phyloP scores from a whole-genome alignment of 805 yeast species.

The Monosporozyma siamensis region DNA sequence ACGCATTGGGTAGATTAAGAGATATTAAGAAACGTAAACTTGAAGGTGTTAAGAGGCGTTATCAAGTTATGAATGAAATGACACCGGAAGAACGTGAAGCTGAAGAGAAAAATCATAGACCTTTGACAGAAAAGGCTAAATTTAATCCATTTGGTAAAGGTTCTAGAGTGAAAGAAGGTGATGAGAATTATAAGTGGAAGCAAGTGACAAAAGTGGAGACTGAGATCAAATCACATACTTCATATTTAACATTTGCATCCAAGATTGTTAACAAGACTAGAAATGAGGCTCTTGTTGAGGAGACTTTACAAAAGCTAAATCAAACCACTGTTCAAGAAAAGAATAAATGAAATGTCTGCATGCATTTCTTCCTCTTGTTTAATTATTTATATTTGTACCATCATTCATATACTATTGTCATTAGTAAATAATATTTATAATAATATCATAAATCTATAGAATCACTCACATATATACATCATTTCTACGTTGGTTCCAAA shows the following conservation, averaged over 20 bases:
- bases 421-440: too few relatives aligned
- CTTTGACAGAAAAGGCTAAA: slow-evolving; percentile 37
- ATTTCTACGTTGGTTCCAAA: slow-evolving; percentile 64
- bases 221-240: slow-evolving; percentile 88
- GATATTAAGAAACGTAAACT: slow-evolving; percentile 68
- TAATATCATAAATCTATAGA: too few relatives aligned
- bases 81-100: slow-evolving; percentile 20
- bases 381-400: neutral
- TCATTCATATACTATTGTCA: too few relatives aligned
- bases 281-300: slow-evolving; percentile 10
- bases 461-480: slow-evolving; percentile 3
- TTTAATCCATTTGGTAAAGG: slow-evolving; percentile 95
- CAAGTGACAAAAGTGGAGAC: slow-evolving; percentile 75
- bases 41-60: slow-evolving; percentile 53
- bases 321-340: neutral
- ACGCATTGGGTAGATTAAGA: slow-evolving; percentile 67
- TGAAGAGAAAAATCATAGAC: slow-evolving; percentile 12
- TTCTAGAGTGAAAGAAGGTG: slow-evolving; percentile 78
- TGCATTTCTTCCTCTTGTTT: neutral
- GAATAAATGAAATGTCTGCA: neutral
- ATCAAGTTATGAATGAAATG: slow-evolving; percentile 22
- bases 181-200: slow-evolving; percentile 66
- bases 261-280: slow-evolving; percentile 27
- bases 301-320: neutral
- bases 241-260: slow-evolving; percentile 84